These are phyloP conservation scores for Ascosphaera pollenicola DNA, from an alignment of 2,329 filamentous ascomycete genomes.

Conservation along the genomic window DNA sequence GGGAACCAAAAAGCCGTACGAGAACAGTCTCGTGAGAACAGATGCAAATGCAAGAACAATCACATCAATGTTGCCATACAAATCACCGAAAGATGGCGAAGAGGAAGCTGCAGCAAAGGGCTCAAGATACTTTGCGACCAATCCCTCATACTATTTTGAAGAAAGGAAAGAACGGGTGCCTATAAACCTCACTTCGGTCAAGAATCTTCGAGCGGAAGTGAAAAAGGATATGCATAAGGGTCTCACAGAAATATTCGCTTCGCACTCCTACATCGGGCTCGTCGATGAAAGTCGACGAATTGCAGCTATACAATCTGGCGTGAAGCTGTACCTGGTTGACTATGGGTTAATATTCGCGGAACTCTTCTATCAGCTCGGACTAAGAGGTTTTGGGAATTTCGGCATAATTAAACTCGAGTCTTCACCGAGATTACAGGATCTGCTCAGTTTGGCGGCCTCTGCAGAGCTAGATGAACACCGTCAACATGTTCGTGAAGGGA, in stretches of 20 bases:
- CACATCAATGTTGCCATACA: constrained; percentile 85
- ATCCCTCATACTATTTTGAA: constrained; percentile 47
- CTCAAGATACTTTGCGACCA: too few species aligned
- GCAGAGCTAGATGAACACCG: constrained; percentile 35
- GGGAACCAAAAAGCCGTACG: constrained; percentile 36
- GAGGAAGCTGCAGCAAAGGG: too few species aligned
- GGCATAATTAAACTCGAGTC: constrained; percentile 62
- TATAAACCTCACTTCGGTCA: constrained; percentile 65
- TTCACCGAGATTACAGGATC: constrained; percentile 44
- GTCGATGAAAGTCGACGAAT: constrained; percentile 73
- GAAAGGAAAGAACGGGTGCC: constrained; percentile 45
- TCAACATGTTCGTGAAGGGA: too few species aligned
- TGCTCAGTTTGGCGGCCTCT: constrained; percentile 53
- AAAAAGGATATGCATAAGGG: constrained; percentile 64
- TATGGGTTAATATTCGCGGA: constrained; percentile 74
- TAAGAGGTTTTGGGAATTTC: constrained; percentile 93
- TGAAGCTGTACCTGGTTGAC: constrained; percentile 80
- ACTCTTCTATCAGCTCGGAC: constrained; percentile 85
- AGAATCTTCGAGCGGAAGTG: constrained; percentile 60
- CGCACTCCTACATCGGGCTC: constrained; percentile 80
- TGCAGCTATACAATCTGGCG: constrained; percentile 78
- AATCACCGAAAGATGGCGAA: too few species aligned
- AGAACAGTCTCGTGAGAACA: constrained; percentile 77
- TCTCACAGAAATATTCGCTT: constrained; percentile 67
- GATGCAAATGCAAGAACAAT: constrained; percentile 83